phyloP scores from a whole-genome alignment of 163 green algal genomes.

The Trebouxiophyceae sp. region DNA sequence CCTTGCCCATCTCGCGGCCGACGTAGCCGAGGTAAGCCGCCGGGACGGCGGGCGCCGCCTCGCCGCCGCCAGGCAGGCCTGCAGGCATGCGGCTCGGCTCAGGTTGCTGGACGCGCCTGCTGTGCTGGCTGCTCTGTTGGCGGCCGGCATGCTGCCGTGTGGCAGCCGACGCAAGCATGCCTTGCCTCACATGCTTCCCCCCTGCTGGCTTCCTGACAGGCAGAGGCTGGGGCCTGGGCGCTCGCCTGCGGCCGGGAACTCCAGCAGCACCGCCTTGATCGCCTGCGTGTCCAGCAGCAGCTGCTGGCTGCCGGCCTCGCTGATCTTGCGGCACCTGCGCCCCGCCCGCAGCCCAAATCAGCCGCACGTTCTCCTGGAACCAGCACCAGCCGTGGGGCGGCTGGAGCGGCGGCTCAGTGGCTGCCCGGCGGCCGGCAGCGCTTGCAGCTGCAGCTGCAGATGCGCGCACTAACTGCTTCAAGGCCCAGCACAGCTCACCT shows the following conservation, averaged over 20 bases:
- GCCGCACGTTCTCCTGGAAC: slow-evolving; percentile 14
- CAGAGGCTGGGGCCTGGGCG: no score
- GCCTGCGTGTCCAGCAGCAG: slow-evolving; percentile 79
- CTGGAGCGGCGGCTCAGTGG: neutral
- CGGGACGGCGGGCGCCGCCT: slow-evolving; percentile 1
- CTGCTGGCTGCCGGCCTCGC: slow-evolving; percentile 87
- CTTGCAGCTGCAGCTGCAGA: neutral
- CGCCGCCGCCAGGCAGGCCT: neutral
- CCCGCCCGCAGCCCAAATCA: neutral
- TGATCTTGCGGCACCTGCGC: slow-evolving; percentile 58
- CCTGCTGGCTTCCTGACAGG: no score
- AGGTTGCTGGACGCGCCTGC: slow-evolving; percentile 2
- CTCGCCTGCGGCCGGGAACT: slow-evolving; percentile 43
- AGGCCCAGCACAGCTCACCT: no score
- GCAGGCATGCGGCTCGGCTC: neutral
- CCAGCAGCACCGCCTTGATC: slow-evolving; percentile 58
- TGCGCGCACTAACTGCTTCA: no score
- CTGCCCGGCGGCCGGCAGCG: neutral
- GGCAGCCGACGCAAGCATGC: no score
- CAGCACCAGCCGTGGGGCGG: neutral
- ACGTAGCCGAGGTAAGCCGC: slow-evolving; percentile 52
- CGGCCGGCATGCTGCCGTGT: slow-evolving; percentile 4
- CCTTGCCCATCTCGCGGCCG: slow-evolving; percentile 56
- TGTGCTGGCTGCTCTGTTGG: neutral
- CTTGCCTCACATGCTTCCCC: no score